Conservation (phyloP, 169 alveolate species). For the Plasmodium sp. region DNA sequence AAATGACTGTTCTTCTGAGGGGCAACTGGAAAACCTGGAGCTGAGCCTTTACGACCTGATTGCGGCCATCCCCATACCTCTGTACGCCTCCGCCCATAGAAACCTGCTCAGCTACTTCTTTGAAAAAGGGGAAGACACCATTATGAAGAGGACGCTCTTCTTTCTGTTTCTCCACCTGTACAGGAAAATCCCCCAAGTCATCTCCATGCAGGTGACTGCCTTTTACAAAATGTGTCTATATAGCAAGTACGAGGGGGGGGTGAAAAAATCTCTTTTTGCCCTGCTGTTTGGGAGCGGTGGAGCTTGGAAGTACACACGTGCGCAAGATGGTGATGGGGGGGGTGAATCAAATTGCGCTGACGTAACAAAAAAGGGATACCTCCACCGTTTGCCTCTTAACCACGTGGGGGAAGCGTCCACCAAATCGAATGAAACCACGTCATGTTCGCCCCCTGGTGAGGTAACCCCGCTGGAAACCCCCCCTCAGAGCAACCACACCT, state of each 20-base stretch:
- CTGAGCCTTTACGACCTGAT: background rate
- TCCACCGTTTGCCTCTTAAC: too few species aligned
- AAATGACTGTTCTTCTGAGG: too few species aligned
- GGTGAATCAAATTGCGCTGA: too few species aligned
- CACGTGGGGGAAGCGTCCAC: too few species aligned
- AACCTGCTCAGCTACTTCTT: background rate
- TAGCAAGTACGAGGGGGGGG: background rate
- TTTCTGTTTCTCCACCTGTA: slow-evolving; percentile 13
- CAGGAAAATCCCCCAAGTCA: slow-evolving; percentile 1
- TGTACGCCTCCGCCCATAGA: slow-evolving; percentile 8
- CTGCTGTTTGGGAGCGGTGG: too few species aligned
- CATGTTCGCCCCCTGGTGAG: too few species aligned
- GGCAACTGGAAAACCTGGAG: background rate
- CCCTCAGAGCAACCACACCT: too few species aligned
- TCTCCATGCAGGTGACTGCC: background rate
- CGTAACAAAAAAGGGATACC: too few species aligned
- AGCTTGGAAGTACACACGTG: too few species aligned
- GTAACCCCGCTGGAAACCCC: too few species aligned
- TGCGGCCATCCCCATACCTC: background rate
- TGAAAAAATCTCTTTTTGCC: background rate
- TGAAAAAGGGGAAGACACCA: slow-evolving; percentile 3
- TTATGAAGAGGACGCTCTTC: background rate
- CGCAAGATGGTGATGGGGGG: too few species aligned
- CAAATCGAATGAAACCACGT: too few species aligned
- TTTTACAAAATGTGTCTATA: background rate